Evolutionary conservation across 78 protist species (phyloP), one percentile per base, ranked within the genome.

Genomic region (Dictyostelium citrinum): DNA sequence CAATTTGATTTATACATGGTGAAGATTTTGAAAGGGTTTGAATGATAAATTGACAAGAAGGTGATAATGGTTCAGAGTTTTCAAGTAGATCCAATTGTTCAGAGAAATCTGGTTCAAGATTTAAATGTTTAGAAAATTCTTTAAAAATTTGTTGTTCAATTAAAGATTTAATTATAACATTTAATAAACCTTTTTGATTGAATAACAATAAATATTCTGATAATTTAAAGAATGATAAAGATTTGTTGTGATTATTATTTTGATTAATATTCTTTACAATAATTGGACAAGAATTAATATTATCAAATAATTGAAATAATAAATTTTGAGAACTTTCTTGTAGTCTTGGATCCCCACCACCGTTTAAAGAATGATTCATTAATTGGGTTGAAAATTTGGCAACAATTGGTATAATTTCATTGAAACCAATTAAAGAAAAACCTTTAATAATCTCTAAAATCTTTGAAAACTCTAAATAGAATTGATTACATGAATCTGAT

Each of bases 331-430:
- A 70, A 3, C 2, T 14, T 5, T 33, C 77, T 70, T 27, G 43
- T 33, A 70, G 27, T 64, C 72, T 64, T 64, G 72, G 77, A 33
- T 70, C 77, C 31, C 45, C 37, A 31, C 39, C 35, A 70, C 77
- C 77, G 33, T 16, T 70, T 5, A 27, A 31, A 29, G 77, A 70
- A 70, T 33, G 37, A 70, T 70, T 61, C 49, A 67, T 67, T 12
- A 78, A 20, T 88, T 88, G 93, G 41, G 45, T 68, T 20, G 43
- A 35, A 35, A 78, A 88, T 35, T 88, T 88, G 20, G 93, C 46
- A 43, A 64, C 10, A 0, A 68, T 68, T 12, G 93, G 93, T 11
- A 78, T 29, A 16, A 88, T 29, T 11, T 61, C 31, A 9, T 11
- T 20, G 45, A 88, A 61, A 31, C 67, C 31, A 10, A 11, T 27